Evolutionary conservation across 2,329 filamentous ascomycete genomes (phyloP), one percentile per base, ranked within the genome.

Genomic region (Pseudogymnoascus sp.): DNA sequence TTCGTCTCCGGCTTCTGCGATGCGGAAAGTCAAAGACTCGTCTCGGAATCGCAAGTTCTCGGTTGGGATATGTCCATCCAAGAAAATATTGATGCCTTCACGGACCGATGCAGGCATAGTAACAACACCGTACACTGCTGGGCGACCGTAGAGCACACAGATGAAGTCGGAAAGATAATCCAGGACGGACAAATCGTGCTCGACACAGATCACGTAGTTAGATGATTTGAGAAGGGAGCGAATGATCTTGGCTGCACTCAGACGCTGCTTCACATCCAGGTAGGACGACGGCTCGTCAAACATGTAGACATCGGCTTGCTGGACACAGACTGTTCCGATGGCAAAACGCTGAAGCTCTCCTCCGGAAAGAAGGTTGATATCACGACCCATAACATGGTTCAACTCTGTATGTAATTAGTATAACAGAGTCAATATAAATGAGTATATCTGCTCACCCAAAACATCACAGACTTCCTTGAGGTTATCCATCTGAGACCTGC

Each of bases 281-380:
- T 97, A 99, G 38, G 95, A 99, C 41, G 93, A 97, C 16, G 96
- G 96, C 81, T 99, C 95, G 77, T 99, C 95, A 72, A 99, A 99
- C 95, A 99, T 97, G 83, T 99, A 99, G 80, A 96, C 91, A 75
- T 99, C 95, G 69, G 93, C 93, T 72, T 96, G 87, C 76, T 97
- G 93, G 21, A 97, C 93, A 72, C 93, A 96, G 66, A 96, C 92
- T 60, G 93, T 90, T 72, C 90, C 95, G 70, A 99, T 97, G 71
- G 95, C 95, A 72, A 99, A 99, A 78, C 95, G 89, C 78, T 99
- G 95, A 73, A 99, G 84, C 78, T 99, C 96, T 83, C 95, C 95
- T 84, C 95, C 96, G 67, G 95, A 99, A 21, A 99, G 86, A 37
- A 90, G 84, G 70, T 84, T 87, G 70, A 99, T 90, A 67, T 97